phyloP scores from a whole-genome alignment of 148 eudicot species.

The Vaccinium darrowii region DNA sequence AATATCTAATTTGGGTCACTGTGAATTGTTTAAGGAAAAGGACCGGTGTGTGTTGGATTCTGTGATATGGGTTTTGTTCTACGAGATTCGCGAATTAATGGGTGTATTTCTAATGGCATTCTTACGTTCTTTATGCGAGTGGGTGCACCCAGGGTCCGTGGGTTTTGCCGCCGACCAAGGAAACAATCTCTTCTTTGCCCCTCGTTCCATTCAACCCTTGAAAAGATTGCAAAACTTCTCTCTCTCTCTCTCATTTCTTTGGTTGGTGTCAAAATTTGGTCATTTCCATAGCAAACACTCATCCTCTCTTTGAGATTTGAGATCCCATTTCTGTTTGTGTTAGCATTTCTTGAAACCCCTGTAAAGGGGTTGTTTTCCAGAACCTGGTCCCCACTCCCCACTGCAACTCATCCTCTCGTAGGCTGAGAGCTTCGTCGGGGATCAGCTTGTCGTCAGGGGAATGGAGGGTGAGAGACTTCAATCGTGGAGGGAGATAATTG shows the following conservation, averaged over 20 bases:
- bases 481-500: too few relatives aligned
- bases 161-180: slow-evolving; percentile 72
- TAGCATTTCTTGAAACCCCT: slow-evolving; percentile 36
- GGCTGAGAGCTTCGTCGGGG: too few relatives aligned
- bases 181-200: slow-evolving; percentile 55
- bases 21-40: not conserved
- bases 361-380: slow-evolving; percentile 32
- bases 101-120: not conserved
- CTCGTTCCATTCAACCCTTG: slow-evolving; percentile 49
- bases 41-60: slow-evolving; percentile 14
- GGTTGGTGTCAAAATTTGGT: slow-evolving; percentile 54
- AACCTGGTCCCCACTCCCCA: slow-evolving; percentile 65
- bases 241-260: slow-evolving; percentile 28
- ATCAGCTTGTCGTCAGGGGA: too few relatives aligned
- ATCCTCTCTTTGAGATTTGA: slow-evolving; percentile 37
- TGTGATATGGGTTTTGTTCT: not conserved
- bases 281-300: slow-evolving; percentile 21
- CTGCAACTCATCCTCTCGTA: slow-evolving; percentile 16
- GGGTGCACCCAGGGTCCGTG: slow-evolving; percentile 53
- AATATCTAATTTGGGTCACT: not conserved
- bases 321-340: slow-evolving; percentile 13
- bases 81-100: slow-evolving; percentile 15
- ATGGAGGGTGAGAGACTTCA: too few relatives aligned
- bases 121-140: not conserved
- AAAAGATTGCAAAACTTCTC: slow-evolving; percentile 22